Evolutionary conservation across 202 grass and related monocot species (phyloP).

Genomic region (Elaeis oleifera): DNA sequence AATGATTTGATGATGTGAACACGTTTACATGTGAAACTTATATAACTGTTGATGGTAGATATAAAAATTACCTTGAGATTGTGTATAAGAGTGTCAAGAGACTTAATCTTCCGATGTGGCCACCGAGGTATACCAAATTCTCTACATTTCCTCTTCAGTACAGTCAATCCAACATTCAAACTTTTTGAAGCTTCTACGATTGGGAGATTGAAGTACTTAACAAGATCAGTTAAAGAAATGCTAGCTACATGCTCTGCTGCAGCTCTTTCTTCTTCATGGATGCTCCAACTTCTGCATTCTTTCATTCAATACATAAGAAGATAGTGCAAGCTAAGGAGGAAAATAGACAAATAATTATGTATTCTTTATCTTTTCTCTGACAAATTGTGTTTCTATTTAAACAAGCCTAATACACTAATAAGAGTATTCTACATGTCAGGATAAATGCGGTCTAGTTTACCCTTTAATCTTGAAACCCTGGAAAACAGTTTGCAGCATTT

Average conservation of each 20-base stretch:
- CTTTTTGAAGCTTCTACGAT: slow-evolving; percentile 47
- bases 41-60: no score
- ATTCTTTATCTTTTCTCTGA: no score
- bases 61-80: slow-evolving; percentile 41
- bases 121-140: slow-evolving; percentile 59
- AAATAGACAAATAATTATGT: neutral
- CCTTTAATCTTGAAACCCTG: no score
- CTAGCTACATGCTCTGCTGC: slow-evolving; percentile 36
- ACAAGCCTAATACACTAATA: no score
- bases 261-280: slow-evolving; percentile 29
- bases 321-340: neutral
- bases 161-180: slow-evolving; percentile 51
- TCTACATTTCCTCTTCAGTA: slow-evolving; percentile 68
- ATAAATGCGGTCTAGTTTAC: no score
- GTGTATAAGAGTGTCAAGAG: slow-evolving; percentile 45
- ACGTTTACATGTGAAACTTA: no score
- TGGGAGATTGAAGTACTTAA: slow-evolving; percentile 54
- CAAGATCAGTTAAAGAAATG: slow-evolving; percentile 47
- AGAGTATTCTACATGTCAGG: no score
- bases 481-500: no score
- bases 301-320: slow-evolving; percentile 5
- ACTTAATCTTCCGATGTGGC: slow-evolving; percentile 77
- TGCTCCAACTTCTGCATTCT: slow-evolving; percentile 21
- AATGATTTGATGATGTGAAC: no score
- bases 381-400: no score